Evolutionary conservation across 2,329 filamentous ascomycete species (phyloP).

Genomic region (Ceratocystis albifundus): DNA sequence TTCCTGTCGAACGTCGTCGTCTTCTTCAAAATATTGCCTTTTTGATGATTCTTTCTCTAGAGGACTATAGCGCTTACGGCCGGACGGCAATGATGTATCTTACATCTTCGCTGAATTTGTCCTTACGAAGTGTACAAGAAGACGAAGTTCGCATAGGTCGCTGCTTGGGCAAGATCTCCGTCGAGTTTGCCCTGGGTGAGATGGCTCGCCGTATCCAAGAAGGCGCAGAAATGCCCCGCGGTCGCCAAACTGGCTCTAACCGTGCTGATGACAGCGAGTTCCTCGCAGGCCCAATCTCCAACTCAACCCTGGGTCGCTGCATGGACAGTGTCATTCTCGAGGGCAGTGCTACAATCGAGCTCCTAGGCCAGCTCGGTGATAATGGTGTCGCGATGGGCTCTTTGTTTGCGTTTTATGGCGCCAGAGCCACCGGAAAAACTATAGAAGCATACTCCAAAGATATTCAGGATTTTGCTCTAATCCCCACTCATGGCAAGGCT

Average conservation of each 20-base stretch:
- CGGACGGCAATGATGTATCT: constrained; percentile 59
- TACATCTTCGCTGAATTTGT: constrained; percentile 58
- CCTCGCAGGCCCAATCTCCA: constrained; percentile 64
- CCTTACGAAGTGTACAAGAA: constrained; percentile 50
- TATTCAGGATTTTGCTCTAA: constrained; percentile 77
- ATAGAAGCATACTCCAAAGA: constrained; percentile 81
- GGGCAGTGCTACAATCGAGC: constrained; percentile 59
- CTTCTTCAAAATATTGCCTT: constrained; percentile 62
- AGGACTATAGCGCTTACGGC: constrained; percentile 65
- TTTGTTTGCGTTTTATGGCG: constrained; percentile 84
- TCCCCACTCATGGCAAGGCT: constrained; percentile 52
- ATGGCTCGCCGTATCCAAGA: constrained; percentile 22
- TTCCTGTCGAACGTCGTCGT: constrained; percentile 50
- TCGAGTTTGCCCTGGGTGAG: constrained; percentile 21
- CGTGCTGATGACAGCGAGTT: constrained; percentile 38
- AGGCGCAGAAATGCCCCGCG: constrained; percentile 29
- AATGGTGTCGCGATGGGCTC: constrained; percentile 70
- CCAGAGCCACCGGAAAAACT: constrained; percentile 70
- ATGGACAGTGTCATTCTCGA: constrained; percentile 68
- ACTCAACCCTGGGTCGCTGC: constrained; percentile 66
- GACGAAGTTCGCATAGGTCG: constrained; percentile 67
- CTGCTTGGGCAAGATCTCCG: constrained; percentile 61
- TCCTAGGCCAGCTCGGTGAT: constrained; percentile 69
- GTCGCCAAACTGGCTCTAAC: constrained; percentile 21
- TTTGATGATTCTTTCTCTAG: constrained; percentile 60